A percentile compares a stretch with the other conserved stretches of the same genome.
Evolutionary conservation across 108 stramenopile species (phyloP).

Genomic region (Fragilaria radians): DNA sequence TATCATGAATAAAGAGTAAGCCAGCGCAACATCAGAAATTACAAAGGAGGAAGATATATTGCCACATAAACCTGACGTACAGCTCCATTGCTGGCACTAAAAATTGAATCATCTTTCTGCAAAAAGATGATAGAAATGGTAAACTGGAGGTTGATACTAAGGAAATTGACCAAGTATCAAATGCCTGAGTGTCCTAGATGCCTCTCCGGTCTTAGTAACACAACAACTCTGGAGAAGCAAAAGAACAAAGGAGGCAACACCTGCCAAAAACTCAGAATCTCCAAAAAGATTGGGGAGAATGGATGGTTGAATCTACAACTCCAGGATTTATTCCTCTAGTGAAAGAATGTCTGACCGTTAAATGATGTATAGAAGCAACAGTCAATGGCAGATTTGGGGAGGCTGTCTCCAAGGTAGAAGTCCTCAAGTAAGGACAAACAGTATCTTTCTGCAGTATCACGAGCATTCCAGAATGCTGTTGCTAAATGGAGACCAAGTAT

Average conservation of each 20-base stretch:
- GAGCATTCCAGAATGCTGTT: constrained; percentile 44
- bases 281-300: constrained; percentile 14
- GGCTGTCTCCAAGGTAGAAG: constrained; percentile 10
- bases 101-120: constrained; percentile 16
- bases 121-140: constrained; percentile 7
- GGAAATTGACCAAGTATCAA: constrained; percentile 3
- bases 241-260: neutral
- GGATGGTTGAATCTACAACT: constrained; percentile 25
- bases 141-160: constrained; percentile 6
- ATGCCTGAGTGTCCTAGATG: constrained; percentile 19
- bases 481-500: constrained; percentile 28
- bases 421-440: constrained; percentile 2
- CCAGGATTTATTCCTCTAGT: constrained; percentile 23
- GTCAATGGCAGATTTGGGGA: constrained; percentile 26
- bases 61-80: neutral
- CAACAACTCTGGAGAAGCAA: constrained; percentile 19
- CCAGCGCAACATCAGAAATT: neutral
- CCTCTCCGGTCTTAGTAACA: constrained; percentile 15
- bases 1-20: neutral
- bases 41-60: neutral
- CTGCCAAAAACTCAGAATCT: neutral
- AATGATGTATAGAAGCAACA: constrained; percentile 8
- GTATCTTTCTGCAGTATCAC: constrained; percentile 19
- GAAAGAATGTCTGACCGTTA: constrained; percentile 12
- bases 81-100: constrained; percentile 17